Evolutionary conservation across 768 basidiomycete genomes (phyloP).

Genomic region (Terana coerulea): DNA sequence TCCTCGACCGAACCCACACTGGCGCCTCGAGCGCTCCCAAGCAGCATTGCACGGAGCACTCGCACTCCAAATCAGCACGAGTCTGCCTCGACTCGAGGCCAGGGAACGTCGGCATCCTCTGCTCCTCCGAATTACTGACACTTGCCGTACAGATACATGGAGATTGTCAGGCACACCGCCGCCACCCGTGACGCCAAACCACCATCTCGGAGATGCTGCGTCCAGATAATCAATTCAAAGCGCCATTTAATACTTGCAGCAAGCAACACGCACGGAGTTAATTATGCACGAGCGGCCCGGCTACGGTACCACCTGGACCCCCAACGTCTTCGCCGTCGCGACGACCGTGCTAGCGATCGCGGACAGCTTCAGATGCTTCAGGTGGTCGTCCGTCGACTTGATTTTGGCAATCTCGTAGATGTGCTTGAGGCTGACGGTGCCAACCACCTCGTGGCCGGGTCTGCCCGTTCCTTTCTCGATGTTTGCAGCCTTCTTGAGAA

Average conservation of each 20-base stretch:
- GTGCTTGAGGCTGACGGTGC: constrained; percentile 91
- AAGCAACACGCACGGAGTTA: constrained; percentile 11
- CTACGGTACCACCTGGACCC: constrained; percentile 88
- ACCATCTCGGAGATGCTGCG: constrained; percentile 6
- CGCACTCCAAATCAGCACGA: constrained; percentile 10
- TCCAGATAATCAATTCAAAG: constrained; percentile 14
- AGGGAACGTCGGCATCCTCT: not conserved
- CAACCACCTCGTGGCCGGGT: constrained; percentile 73
- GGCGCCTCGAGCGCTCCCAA: constrained; percentile 7
- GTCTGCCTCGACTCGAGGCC: constrained; percentile 10
- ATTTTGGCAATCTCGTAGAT: constrained; percentile 98
- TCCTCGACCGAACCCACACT: not conserved
- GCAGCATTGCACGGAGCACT: not conserved
- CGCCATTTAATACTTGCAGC: not conserved
- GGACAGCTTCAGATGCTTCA: constrained; percentile 84
- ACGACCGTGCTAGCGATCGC: constrained; percentile 85
- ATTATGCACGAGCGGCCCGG: constrained; percentile 19
- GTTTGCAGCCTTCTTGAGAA: constrained; percentile 87
- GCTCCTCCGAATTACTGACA: not conserved
- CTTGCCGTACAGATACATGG: constrained; percentile 8
- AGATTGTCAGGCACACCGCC: constrained; percentile 16
- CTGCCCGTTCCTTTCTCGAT: constrained; percentile 88
- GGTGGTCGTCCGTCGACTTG: constrained; percentile 85
- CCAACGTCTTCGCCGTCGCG: constrained; percentile 85
- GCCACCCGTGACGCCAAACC: constrained; percentile 5